Evolutionary conservation across 768 basidiomycete species (phyloP), one percentile per base, ranked within the genome.

Genomic region (Phlebiopsis gigantea): DNA sequence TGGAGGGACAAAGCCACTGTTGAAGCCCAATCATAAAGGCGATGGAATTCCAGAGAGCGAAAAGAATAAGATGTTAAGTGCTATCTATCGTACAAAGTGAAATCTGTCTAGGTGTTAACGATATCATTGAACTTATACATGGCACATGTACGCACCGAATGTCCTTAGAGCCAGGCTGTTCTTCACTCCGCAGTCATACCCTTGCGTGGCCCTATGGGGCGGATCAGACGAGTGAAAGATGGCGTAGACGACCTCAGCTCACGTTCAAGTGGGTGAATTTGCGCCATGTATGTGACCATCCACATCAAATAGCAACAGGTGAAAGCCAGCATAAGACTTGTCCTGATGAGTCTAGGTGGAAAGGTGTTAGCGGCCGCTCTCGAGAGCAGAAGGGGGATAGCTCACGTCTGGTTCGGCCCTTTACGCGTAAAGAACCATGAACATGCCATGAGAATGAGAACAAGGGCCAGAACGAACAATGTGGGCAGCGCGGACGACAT

Each of bases 201-300:
- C 48, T 39, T 58, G 15, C 57, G 61, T 43, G 57, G 62, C 17
- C 61, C 60, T 55, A 52, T 10, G n/a, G n/a, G 19, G 4, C 47
- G 29, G 15, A 17, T 48, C 15, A 22, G 22, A 46, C 22, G 8
- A 46, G 19, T 8, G 45, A 22, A 15, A 24, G 6, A 19, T 9
- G 14, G 10, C n/a, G 29, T 39, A 55, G 44, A 12, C 26, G 21
- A 29, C 30, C 9, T 9, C 43, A n/a, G 42, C 67, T 59, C 51
- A 95, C 95, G 74, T 66, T 96, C 85, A 50, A 98, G 79, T 34
- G 95, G 95, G 67, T 98, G 85, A 50, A 97, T 71, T 68, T 98
- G 95, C 0, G 94, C 93, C 69, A 97, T 79, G 72, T 96, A 98
- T n/a, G 95, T 94, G 66, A 96, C 83, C 75, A 88, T 88, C 95